Conservation (phyloP, 768 basidiomycete species). For the Xerocomus spinulosus region DNA sequence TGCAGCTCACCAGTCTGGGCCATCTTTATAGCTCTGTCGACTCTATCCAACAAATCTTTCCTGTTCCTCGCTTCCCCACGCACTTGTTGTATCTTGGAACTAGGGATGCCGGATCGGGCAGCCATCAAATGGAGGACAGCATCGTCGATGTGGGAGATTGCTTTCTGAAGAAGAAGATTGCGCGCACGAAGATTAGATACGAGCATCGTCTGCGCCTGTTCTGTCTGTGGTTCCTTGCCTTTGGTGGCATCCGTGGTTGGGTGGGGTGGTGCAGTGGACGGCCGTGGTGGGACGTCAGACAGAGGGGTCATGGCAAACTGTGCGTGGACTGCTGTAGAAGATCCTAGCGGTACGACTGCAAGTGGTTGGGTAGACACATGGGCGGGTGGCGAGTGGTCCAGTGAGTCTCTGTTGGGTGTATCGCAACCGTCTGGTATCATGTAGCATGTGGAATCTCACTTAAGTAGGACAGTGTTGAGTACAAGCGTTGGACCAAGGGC, state of each 20-base stretch:
- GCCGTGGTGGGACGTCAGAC: constrained; percentile 20
- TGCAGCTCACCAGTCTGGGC: constrained; percentile 17
- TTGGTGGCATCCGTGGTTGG: constrained; percentile 14
- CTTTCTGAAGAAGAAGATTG: constrained; percentile 30
- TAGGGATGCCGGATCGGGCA: constrained; percentile 30
- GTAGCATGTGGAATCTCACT: constrained; percentile 22
- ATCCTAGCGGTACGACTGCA: constrained; percentile 3
- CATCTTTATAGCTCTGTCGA: constrained; percentile 29
- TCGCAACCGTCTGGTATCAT: constrained; percentile 23
- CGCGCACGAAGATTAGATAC: constrained; percentile 28
- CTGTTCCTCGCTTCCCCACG: constrained; percentile 29
- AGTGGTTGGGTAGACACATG: constrained; percentile 18
- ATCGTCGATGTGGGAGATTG: constrained; percentile 31
- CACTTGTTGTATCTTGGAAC: constrained; percentile 29
- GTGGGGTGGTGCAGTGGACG: constrained; percentile 27
- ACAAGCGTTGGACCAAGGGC: no score
- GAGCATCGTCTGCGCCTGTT: constrained; percentile 18
- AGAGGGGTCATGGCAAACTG: constrained; percentile 9
- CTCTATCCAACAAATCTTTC: constrained; percentile 28
- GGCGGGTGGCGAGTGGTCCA: constrained; percentile 9
- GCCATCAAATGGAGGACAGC: constrained; percentile 28
- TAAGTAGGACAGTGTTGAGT: no score
- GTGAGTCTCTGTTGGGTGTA: constrained; percentile 8
- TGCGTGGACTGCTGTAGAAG: neutral
- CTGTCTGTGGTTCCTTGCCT: constrained; percentile 9